phyloP scores from a whole-genome alignment of 495 filamentous ascomycete genomes.

The Mycothermus thermophilus region DNA sequence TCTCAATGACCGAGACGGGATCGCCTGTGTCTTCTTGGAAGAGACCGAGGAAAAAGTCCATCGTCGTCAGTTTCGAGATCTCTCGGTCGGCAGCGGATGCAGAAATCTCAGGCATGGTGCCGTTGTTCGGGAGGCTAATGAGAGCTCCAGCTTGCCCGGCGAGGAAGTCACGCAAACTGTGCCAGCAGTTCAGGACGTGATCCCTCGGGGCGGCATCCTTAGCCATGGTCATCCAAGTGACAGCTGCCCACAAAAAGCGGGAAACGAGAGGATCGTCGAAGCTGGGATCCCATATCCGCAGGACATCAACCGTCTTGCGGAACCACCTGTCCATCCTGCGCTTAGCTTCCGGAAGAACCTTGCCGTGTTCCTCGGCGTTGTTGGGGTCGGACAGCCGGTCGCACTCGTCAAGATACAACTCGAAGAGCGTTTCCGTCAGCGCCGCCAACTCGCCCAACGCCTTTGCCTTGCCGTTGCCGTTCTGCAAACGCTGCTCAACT shows the following conservation, averaged over 20 bases:
- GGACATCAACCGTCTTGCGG: constrained; percentile 49
- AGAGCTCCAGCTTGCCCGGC: constrained; percentile 20
- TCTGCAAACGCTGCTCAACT: constrained; percentile 31
- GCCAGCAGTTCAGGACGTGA: constrained; percentile 66
- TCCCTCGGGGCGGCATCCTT: constrained; percentile 58
- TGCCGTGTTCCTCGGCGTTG: constrained; percentile 47
- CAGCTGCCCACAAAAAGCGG: constrained; percentile 74
- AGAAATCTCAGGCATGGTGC: constrained; percentile 80
- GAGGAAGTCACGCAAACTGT: constrained; percentile 42
- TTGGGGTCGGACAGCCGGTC: constrained; percentile 60
- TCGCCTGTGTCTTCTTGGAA: constrained; percentile 55
- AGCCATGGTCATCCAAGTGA: constrained; percentile 55
- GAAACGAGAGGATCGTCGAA: constrained; percentile 35
- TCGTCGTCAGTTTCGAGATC: constrained; percentile 78
- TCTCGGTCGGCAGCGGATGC: constrained; percentile 68
- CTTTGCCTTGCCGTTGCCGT: constrained; percentile 8
- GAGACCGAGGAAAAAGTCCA: constrained; percentile 86
- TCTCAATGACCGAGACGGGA: constrained; percentile 73
- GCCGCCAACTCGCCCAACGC: constrained; percentile 24
- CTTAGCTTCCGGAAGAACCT: constrained; percentile 46
- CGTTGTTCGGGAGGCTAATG: constrained; percentile 70
- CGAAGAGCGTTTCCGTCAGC: constrained; percentile 68
- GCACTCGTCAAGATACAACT: constrained; percentile 80
- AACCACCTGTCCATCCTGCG: constrained; percentile 67
- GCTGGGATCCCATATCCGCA: constrained; percentile 27